phyloP scores from a whole-genome alignment of 257 asterid species.

The Solanum corneliomulleri region DNA sequence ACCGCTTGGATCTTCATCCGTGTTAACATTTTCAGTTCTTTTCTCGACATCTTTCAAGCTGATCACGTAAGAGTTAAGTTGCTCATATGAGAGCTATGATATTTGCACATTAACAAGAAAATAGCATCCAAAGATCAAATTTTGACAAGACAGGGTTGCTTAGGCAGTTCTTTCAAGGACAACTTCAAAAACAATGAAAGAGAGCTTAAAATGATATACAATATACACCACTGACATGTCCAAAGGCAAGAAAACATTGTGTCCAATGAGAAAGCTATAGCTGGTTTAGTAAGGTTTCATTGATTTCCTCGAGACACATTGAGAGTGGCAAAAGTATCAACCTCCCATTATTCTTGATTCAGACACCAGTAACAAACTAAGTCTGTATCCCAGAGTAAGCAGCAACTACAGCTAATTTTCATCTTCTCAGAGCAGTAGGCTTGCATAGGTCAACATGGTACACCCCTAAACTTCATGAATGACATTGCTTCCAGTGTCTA shows the following conservation, averaged over 20 bases:
- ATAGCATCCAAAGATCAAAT: background rate
- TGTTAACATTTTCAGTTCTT: constrained; percentile 55
- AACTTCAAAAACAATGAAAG: background rate
- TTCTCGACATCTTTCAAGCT: constrained; percentile 62
- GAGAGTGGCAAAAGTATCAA: background rate
- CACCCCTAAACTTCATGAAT: background rate
- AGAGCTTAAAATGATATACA: background rate
- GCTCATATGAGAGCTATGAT: background rate
- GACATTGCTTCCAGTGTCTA: background rate
- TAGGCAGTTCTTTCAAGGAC: background rate
- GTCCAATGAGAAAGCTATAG: background rate
- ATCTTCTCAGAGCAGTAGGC: background rate
- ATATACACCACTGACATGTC: background rate
- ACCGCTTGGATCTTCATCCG: constrained; percentile 78
- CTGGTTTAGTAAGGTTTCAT: background rate
- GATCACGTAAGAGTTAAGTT: constrained; percentile 2
- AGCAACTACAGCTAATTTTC: background rate
- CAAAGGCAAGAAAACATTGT: background rate
- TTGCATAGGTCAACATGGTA: background rate
- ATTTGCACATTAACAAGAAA: background rate
- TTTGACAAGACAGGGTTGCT: background rate
- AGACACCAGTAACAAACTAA: background rate
- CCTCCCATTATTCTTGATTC: background rate
- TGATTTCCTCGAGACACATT: background rate
- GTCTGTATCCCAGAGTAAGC: background rate